These are phyloP conservation scores for Solanum aculeatissimum DNA, from an alignment of 305 asterid genomes.

Conservation along the genomic window DNA sequence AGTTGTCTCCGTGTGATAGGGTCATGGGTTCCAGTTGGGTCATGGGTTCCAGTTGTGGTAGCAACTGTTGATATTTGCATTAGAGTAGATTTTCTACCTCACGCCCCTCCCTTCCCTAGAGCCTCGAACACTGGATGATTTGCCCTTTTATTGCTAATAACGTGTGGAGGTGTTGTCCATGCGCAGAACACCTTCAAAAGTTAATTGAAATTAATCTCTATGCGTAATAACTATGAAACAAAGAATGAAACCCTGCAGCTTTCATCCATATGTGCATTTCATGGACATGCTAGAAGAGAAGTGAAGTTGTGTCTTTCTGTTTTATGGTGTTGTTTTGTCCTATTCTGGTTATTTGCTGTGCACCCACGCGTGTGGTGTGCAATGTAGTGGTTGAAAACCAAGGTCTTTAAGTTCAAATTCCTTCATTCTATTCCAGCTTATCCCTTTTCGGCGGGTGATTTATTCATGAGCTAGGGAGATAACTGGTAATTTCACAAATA, in stretches of 20 bases:
- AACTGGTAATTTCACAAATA: too few species aligned
- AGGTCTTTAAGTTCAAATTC: not conserved
- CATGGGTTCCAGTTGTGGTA: too few species aligned
- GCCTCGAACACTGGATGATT: too few species aligned
- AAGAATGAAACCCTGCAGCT: not conserved
- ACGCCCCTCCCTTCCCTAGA: too few species aligned
- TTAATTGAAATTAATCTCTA: not conserved
- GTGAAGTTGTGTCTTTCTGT: not conserved
- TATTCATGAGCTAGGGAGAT: too few species aligned
- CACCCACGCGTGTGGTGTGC: not conserved
- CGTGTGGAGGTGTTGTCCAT: not conserved
- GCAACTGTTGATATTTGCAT: too few species aligned
- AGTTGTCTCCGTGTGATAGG: too few species aligned
- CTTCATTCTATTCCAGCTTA: too few species aligned
- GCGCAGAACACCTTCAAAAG: not conserved
- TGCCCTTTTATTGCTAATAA: too few species aligned
- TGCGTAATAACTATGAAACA: not conserved
- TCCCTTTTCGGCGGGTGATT: too few species aligned
- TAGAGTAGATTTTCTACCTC: too few species aligned
- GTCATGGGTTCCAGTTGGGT: too few species aligned
- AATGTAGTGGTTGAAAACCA: not conserved
- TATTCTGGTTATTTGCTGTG: not conserved
- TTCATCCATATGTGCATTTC: not conserved
- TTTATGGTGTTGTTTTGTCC: not conserved
- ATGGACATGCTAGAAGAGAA: not conserved